Evolutionary conservation across 2,329 filamentous ascomycete genomes (phyloP).

Genomic region (Sporothrix curviconia): DNA sequence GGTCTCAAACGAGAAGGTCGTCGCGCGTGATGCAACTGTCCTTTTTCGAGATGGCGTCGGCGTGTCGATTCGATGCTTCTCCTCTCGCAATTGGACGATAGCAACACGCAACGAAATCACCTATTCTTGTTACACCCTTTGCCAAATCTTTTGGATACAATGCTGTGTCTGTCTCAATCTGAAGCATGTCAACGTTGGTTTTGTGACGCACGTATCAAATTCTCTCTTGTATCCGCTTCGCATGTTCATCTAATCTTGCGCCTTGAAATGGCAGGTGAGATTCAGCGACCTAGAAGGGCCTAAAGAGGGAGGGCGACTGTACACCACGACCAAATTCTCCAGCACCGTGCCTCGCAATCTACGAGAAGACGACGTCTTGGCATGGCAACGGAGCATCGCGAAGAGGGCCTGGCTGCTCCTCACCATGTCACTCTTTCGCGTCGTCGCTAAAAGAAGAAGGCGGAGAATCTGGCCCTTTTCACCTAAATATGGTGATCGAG

Average conservation of each 20-base stretch:
- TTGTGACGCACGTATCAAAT: no score
- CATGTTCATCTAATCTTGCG: not conserved
- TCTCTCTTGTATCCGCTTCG: not conserved
- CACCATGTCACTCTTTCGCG: not conserved
- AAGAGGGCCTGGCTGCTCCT: not conserved
- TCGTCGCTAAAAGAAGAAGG: not conserved
- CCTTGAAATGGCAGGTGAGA: not conserved
- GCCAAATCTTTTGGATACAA: no score
- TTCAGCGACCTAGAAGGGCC: not conserved
- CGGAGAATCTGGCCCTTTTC: not conserved
- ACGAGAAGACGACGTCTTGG: constrained; percentile 3
- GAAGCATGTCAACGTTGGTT: no score
- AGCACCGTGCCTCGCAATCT: not conserved
- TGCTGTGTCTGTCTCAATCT: no score
- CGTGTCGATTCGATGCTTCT: no score
- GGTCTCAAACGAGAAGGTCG: constrained; percentile 7
- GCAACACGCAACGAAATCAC: no score
- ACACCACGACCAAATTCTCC: not conserved
- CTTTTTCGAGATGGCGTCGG: not conserved
- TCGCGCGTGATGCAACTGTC: no score
- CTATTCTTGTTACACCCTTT: no score
- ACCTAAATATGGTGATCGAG: no score
- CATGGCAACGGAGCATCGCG: not conserved
- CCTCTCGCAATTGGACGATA: no score
- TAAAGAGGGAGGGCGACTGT: not conserved